Conservation (phyloP, 202 grass and related monocot species). For the Zizania palustris region DNA sequence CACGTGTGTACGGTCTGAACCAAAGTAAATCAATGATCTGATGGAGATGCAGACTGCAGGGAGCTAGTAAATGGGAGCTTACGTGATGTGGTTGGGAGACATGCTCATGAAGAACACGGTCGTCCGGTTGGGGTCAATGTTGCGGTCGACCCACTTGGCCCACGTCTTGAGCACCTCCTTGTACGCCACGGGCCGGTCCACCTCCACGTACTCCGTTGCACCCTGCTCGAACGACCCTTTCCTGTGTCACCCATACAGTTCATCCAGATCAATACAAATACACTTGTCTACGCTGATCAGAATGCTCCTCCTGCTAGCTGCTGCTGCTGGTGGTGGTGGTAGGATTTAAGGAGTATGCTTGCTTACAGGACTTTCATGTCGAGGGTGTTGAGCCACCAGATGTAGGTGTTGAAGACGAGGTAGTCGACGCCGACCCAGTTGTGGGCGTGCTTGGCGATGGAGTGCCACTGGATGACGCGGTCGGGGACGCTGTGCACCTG, state of each 20-base stretch:
- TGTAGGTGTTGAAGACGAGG: constrained; percentile 96
- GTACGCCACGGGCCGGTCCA: constrained; percentile 84
- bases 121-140: constrained; percentile 77
- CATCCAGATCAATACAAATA: not conserved
- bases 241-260: not conserved
- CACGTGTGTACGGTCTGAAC: not conserved
- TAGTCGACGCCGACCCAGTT: constrained; percentile 87
- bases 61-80: constrained; percentile 26
- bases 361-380: constrained; percentile 91
- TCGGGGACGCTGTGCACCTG: constrained; percentile 90
- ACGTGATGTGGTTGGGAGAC: constrained; percentile 94
- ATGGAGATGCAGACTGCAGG: not conserved
- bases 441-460: constrained; percentile 72
- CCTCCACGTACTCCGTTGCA: constrained; percentile 70
- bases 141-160: constrained; percentile 83
- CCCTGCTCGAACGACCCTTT: constrained; percentile 74
- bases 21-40: not conserved
- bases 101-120: constrained; percentile 97
- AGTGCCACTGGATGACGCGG: constrained; percentile 81
- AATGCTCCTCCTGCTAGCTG: not conserved
- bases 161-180: constrained; percentile 82
- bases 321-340: not conserved
- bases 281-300: not conserved
- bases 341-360: not conserved
- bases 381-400: constrained; percentile 96